phyloP scores from a whole-genome alignment of 1,284 basidiomycete species.

The Ganoderma resinaceum region DNA sequence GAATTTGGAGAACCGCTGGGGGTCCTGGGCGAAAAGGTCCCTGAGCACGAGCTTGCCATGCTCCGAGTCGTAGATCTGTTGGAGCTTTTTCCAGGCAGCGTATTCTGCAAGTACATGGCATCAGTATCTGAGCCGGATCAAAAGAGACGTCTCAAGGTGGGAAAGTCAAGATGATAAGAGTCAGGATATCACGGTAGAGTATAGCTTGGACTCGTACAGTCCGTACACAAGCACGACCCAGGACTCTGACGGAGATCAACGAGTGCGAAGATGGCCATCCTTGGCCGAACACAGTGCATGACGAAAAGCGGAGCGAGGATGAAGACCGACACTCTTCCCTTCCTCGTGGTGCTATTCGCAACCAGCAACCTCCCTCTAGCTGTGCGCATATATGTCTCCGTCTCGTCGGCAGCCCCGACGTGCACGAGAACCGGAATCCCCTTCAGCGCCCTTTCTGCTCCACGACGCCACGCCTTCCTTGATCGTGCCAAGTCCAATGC shows the following conservation, averaged over 20 bases:
- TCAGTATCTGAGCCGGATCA: neutral
- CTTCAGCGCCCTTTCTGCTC: neutral
- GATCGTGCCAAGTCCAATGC: neutral
- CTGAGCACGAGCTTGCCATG: constrained; percentile 82
- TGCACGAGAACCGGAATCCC: neutral
- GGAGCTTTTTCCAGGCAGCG: constrained; percentile 90
- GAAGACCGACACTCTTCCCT: neutral
- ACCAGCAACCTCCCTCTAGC: neutral
- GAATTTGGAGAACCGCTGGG: constrained; percentile 86
- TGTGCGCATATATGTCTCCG: neutral
- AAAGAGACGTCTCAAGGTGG: neutral
- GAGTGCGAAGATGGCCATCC: neutral
- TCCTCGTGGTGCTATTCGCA: neutral
- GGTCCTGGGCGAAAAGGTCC: constrained; percentile 91
- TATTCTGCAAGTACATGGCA: constrained; percentile 64
- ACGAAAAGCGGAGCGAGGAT: neutral
- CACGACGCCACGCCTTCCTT: neutral
- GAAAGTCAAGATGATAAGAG: neutral
- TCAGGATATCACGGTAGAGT: neutral
- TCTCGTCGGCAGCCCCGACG: neutral
- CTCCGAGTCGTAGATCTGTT: constrained; percentile 84
- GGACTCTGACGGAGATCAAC: neutral
- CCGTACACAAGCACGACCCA: neutral
- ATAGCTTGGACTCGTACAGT: neutral
- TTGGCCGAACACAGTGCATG: neutral